phyloP scores from a whole-genome alignment of 768 basidiomycete genomes.

The Pisolithus orientalis region DNA sequence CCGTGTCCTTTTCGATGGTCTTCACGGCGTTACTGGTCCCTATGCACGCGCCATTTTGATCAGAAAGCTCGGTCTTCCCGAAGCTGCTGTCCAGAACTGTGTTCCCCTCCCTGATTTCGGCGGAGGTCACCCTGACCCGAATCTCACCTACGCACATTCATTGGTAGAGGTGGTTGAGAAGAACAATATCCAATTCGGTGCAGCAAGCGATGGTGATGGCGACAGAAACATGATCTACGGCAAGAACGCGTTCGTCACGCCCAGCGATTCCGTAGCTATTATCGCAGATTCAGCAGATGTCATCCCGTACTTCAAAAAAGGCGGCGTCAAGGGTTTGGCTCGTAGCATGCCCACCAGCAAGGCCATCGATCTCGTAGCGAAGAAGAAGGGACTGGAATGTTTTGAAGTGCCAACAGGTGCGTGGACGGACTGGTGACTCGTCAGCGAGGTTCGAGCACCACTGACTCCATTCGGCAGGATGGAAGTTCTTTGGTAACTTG shows the following conservation, averaged over 20 bases:
- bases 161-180: conserved; percentile 91
- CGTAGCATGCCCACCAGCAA: conserved; percentile 97
- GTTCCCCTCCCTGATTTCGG: conserved; percentile 92
- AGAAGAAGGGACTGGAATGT: conserved; percentile 86
- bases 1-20: conserved; percentile 90
- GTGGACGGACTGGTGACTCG: conserved; percentile 11
- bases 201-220: conserved; percentile 95
- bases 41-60: conserved; percentile 89
- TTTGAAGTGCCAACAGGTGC: conserved; percentile 96
- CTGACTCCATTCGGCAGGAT: conserved; percentile 46
- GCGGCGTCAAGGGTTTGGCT: conserved; percentile 92
- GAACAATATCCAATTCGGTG: conserved; percentile 84
- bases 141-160: conserved; percentile 92
- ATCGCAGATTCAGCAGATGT: conserved; percentile 94
- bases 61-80: conserved; percentile 72
- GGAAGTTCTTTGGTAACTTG: conserved; percentile 99
- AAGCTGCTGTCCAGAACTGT: conserved; percentile 84
- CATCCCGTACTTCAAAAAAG: conserved; percentile 86
- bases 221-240: conserved; percentile 99
- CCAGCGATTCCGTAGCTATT: conserved; percentile 95
- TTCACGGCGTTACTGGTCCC: conserved; percentile 96
- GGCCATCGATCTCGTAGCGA: conserved; percentile 92
- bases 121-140: conserved; percentile 97
- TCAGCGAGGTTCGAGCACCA: neutral
- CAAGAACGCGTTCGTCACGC: conserved; percentile 95